These are phyloP conservation scores for Pezizomycotina sp. DNA, from an alignment of 2,329 filamentous ascomycete species.

Conservation along the genomic window DNA sequence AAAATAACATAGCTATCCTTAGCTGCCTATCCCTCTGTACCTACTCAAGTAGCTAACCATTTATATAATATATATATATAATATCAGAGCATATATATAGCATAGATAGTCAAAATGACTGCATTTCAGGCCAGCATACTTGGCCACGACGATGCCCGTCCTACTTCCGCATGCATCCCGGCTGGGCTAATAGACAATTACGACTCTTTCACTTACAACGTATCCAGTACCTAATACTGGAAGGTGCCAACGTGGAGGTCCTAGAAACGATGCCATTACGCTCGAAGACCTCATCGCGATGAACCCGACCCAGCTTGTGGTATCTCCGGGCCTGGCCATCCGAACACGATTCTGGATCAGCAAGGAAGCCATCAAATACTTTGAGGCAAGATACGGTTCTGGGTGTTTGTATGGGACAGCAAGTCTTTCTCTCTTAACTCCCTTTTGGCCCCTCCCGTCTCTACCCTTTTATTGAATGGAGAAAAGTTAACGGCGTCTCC, in stretches of 20 bases:
- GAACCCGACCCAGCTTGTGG: conserved; percentile 80
- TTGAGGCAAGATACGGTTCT: conserved; percentile 89
- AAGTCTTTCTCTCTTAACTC: conserved; percentile 30
- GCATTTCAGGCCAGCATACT: conserved; percentile 17
- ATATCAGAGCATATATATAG: too few species aligned
- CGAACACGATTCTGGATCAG: conserved; percentile 82
- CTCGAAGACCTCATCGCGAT: conserved; percentile 67
- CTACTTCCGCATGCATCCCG: conserved; percentile 33
- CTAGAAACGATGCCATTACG: conserved; percentile 83
- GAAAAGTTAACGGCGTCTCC: background rate
- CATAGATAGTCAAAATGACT: conserved; percentile 9
- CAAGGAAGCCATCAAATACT: conserved; percentile 76
- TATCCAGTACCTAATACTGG: conserved; percentile 97
- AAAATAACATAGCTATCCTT: too few species aligned
- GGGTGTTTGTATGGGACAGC: conserved; percentile 98
- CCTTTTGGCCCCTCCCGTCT: background rate
- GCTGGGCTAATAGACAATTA: conserved; percentile 99
- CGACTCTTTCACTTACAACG: conserved; percentile 98
- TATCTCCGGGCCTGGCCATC: conserved; percentile 90
- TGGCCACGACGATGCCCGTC: conserved; percentile 16
- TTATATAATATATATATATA: too few species aligned
- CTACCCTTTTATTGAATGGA: conserved; percentile 11
- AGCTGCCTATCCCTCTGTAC: too few species aligned
- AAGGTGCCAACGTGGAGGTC: conserved; percentile 79
- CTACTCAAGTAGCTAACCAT: too few species aligned